Base-by-base conservation (phyloP, 148 eudicot genomes). In the Persicaria tinctoria region DNA sequence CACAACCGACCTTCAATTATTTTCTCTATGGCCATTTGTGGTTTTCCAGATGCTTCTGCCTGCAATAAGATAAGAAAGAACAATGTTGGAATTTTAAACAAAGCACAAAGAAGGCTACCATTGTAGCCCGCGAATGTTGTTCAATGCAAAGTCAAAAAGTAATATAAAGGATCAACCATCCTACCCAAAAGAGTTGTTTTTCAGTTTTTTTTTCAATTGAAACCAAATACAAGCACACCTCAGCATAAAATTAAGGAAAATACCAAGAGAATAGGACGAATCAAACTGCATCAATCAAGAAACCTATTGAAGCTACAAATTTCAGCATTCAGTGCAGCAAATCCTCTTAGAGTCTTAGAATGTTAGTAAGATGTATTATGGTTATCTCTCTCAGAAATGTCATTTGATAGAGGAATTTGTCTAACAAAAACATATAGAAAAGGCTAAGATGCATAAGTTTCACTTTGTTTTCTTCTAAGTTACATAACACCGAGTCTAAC, bases 1-100 rank as follows among this genome's bases (percentile, higher is more conserved):
- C 93, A 82, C 75, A 95, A 62, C 71, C 99, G 94, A 16, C 99
- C 99, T 90, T 95, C 97, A 76, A 95, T 90, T 87, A 92, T 95
- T 82, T 92, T 95, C 77, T 95, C 99, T 81, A 92, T 86, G 72
- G 97, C 97, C 87, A 87, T 83, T 88, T 85, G 86, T 83, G 97
- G 85, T 85, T 89, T 92, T 56, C 99, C 99, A 18, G 94, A 85
- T 75, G 84, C 84, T 84, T 95, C 88, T 75, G 97, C 99, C 97
- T 95, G 80, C 70, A 75, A 49, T 41, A 66, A 5, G 56, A 62
- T 32, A 18, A 48, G 14, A 46, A 70, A 46, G 27, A 48, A 44
- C 8, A 63, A 16, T 23, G 6, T 13, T 4, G 23, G 56, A 14
- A 44, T 18, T n/a, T 49, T 8, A 74, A 17, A 46, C 48, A 59